Evolutionary conservation across 78 protist species (phyloP), one percentile per base, ranked within the genome.

Genomic region (Dictyostelium brefeldianum): DNA sequence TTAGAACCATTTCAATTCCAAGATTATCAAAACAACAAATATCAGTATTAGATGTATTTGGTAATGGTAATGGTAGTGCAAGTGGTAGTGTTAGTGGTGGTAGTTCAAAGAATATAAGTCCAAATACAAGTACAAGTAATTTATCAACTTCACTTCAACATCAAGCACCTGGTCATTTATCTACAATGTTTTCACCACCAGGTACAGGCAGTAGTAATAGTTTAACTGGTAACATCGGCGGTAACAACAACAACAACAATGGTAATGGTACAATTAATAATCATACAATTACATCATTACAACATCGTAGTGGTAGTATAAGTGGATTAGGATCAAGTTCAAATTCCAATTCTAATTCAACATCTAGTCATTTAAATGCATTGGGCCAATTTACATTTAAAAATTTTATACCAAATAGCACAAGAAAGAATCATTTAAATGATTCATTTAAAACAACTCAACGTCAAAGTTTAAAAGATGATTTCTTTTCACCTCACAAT

Each of bases 1-100:
- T 73, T 53, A 53, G 79, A 36, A 85, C 92, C 2, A 75, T 85
- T 20, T 85, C 92, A 11, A 69, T 85, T 27, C 92, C 92, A 17
- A 53, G 92, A 62, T 70, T 85, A 29, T 73, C 92, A 22, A 25
- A 62, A 29, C 46, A 67, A 59, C 92, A 85, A 53, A 75, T 62
- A 11, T 69, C 80, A 22, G 64, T 85, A 1, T 20, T 56, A 11
- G 89, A 81, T 27, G 15, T 81, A 65, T 81, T 81, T 57, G 20
- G 48, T 41, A 46, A 65, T 43, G 51, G 59, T 51, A 78, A 41
- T 22, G 36, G 8, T 20, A 48, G n/a, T 20, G 22, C 20, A n/a
- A 57, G 10, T 22, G 18, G 7, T 15, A 57, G 14, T 57, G 7
- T 4, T 46, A 20, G 20, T 14, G 27, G 25, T 43, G 17, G 31